Conservation (phyloP, 352 stramenopile species). For the Peronospora destructor region DNA sequence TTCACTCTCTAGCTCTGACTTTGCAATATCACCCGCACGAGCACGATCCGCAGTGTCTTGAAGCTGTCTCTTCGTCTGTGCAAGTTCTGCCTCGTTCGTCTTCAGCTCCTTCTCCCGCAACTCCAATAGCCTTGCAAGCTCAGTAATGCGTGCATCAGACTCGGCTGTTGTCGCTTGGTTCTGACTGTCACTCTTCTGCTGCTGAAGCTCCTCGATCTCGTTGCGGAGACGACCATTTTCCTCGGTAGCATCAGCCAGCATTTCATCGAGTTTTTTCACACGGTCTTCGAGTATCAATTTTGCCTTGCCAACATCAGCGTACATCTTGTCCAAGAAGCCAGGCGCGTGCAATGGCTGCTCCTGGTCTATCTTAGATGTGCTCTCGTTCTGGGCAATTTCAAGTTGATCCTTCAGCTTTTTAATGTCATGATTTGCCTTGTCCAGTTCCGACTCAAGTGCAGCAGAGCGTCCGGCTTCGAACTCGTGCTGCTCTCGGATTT, state of each 20-base stretch:
- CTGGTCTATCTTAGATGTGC: conserved; percentile 8
- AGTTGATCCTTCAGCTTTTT: conserved; percentile 29
- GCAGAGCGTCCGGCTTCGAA: conserved; percentile 27
- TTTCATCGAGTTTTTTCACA: conserved; percentile 47
- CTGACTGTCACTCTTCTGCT: conserved; percentile 8
- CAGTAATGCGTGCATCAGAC: conserved; percentile 9
- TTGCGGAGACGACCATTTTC: conserved; percentile 45
- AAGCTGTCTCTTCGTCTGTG: conserved; percentile 22
- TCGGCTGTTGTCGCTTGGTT: conserved; percentile 10
- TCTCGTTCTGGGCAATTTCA: conserved; percentile 19
- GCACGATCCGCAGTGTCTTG: conserved; percentile 20
- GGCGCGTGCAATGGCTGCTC: conserved; percentile 12
- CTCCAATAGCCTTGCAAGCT: conserved; percentile 23
- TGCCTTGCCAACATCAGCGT: conserved; percentile 72
- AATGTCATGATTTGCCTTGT: conserved; percentile 33
- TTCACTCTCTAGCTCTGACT: conserved; percentile 19
- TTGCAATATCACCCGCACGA: conserved; percentile 4
- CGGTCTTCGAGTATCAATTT: conserved; percentile 67
- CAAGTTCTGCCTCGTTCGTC: conserved; percentile 15
- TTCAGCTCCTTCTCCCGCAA: conserved; percentile 21
- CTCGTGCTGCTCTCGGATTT: conserved; percentile 33
- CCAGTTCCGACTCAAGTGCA: conserved; percentile 34
- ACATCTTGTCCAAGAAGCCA: conserved; percentile 76
- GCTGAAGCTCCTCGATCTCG: conserved; percentile 29
- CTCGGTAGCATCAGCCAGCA: conserved; percentile 37